A percentile compares a stretch with the other conserved stretches of the same genome.
Conservation (phyloP, 495 filamentous ascomycete species). For the Durotheca rogersii region DNA sequence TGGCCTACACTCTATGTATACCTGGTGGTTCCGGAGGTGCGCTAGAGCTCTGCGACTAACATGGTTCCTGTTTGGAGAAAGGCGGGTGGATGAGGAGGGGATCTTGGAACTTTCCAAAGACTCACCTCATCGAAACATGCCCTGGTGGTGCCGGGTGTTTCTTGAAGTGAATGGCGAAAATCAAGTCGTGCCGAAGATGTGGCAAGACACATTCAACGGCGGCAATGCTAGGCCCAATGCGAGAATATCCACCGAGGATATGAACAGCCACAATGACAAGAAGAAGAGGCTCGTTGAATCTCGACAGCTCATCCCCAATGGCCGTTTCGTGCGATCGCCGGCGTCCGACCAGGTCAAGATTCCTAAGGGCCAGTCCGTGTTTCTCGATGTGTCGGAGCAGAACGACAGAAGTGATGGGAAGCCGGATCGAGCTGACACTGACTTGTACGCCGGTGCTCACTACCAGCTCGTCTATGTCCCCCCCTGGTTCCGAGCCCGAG, state of each 20-base stretch:
- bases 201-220: slow-evolving; percentile 43
- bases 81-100: slow-evolving; percentile 80
- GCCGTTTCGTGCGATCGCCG: slow-evolving; percentile 85
- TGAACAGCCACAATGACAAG: slow-evolving; percentile 17
- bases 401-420: slow-evolving; percentile 64
- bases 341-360: slow-evolving; percentile 92
- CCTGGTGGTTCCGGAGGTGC: slow-evolving; percentile 94
- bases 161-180: slow-evolving; percentile 38
- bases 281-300: slow-evolving; percentile 47
- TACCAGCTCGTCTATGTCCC: slow-evolving; percentile 88
- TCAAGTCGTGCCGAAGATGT: slow-evolving; percentile 41
- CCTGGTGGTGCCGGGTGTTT: slow-evolving; percentile 39
- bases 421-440: slow-evolving; percentile 51
- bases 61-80: slow-evolving; percentile 89
- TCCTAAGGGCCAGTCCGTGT: slow-evolving; percentile 77
- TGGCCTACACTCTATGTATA: slow-evolving; percentile 78
- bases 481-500: slow-evolving; percentile 75
- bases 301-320: slow-evolving; percentile 57
- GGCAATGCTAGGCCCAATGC: slow-evolving; percentile 37
- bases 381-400: slow-evolving; percentile 74
- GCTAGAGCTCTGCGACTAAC: slow-evolving; percentile 77
- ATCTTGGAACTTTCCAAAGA: slow-evolving; percentile 32
- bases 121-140: slow-evolving; percentile 29
- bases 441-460: slow-evolving; percentile 67
- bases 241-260: slow-evolving; percentile 25